Evolutionary conservation across 345 rosid genomes (phyloP).

Genomic region (Hirschfeldia incana): DNA sequence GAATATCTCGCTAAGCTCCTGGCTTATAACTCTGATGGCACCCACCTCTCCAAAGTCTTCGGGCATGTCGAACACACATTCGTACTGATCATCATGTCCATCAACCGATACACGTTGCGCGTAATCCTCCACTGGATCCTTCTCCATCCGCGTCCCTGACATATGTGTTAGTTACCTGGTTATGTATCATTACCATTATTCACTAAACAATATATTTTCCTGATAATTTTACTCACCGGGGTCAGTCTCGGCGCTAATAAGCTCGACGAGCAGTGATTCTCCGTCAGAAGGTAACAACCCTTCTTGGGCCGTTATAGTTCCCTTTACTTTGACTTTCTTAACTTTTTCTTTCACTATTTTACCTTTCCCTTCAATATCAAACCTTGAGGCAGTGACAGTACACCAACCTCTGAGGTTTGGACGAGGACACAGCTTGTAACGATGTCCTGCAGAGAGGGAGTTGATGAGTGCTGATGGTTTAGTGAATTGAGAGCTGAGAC

Average conservation of each 20-base stretch:
- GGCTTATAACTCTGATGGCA: slow-evolving; percentile 64
- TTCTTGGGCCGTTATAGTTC: slow-evolving; percentile 2
- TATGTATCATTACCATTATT: too few species aligned
- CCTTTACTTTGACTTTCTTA: slow-evolving; percentile 29
- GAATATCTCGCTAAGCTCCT: slow-evolving; percentile 66
- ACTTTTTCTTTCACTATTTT: not conserved
- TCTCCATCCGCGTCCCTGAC: slow-evolving; percentile 53
- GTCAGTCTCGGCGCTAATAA: slow-evolving; percentile 28
- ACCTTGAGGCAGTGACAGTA: slow-evolving; percentile 29
- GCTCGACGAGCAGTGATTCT: slow-evolving; percentile 34
- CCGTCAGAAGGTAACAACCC: slow-evolving; percentile 11
- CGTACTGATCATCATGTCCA: slow-evolving; percentile 42
- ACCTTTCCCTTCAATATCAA: slow-evolving; percentile 6
- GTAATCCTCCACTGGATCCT: slow-evolving; percentile 46
- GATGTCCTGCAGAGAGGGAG: not conserved
- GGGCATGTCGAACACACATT: slow-evolving; percentile 54
- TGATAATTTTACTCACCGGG: slow-evolving; percentile 9
- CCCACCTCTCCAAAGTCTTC: slow-evolving; percentile 62
- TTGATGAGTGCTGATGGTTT: slow-evolving; percentile 23
- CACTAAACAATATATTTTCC: not conserved
- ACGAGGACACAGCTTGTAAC: slow-evolving; percentile 9
- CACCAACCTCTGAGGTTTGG: slow-evolving; percentile 16
- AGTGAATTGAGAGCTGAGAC: slow-evolving; percentile 17
- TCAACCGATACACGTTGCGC: slow-evolving; percentile 44
- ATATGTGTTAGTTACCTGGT: not conserved